These are phyloP conservation scores for Populus davidiana DNA, from an alignment of 345 rosid genomes.

Conservation along the genomic window DNA sequence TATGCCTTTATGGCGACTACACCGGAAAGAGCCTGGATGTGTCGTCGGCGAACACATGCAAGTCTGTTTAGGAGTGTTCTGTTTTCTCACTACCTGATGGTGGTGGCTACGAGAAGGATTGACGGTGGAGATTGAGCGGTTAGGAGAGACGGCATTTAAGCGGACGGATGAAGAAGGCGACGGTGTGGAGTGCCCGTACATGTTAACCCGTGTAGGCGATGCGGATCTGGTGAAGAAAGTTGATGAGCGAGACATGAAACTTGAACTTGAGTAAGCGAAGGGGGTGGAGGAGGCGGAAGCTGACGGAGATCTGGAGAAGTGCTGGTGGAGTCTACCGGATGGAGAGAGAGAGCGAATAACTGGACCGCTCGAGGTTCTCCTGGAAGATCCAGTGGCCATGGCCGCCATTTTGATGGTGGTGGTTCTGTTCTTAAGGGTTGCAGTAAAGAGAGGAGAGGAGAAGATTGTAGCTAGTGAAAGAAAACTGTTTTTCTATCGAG, in stretches of 20 bases:
- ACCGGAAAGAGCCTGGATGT: slow-evolving; percentile 83
- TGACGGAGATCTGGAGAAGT: slow-evolving; percentile 9
- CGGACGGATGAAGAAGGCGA: slow-evolving; percentile 41
- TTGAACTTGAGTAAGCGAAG: slow-evolving; percentile 48
- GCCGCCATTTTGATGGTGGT: slow-evolving; percentile 41
- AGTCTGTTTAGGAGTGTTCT: slow-evolving; percentile 34
- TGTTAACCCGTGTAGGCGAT: slow-evolving; percentile 51
- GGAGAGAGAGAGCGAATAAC: slow-evolving; percentile 42
- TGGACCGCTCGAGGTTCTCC: slow-evolving; percentile 38
- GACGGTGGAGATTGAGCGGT: slow-evolving; percentile 41
- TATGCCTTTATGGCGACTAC: slow-evolving; percentile 57
- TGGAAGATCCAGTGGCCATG: slow-evolving; percentile 31
- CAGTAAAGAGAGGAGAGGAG: not conserved
- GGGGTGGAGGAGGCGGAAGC: slow-evolving; percentile 31
- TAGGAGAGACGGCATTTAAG: slow-evolving; percentile 33
- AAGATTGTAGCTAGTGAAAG: too few relatives aligned
- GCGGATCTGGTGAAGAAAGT: slow-evolving; percentile 43
- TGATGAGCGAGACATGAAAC: slow-evolving; percentile 48
- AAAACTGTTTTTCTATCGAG: not conserved
- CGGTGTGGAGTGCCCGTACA: slow-evolving; percentile 35
- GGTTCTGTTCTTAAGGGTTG: not conserved
- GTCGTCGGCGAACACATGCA: slow-evolving; percentile 73
- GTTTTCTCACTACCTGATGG: slow-evolving; percentile 30
- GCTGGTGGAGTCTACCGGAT: slow-evolving; percentile 37
- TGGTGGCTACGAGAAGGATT: slow-evolving; percentile 23